Conservation (phyloP, 192 early-diverging fungal genomes). For the Gryganskiella cystojenkinii region DNA sequence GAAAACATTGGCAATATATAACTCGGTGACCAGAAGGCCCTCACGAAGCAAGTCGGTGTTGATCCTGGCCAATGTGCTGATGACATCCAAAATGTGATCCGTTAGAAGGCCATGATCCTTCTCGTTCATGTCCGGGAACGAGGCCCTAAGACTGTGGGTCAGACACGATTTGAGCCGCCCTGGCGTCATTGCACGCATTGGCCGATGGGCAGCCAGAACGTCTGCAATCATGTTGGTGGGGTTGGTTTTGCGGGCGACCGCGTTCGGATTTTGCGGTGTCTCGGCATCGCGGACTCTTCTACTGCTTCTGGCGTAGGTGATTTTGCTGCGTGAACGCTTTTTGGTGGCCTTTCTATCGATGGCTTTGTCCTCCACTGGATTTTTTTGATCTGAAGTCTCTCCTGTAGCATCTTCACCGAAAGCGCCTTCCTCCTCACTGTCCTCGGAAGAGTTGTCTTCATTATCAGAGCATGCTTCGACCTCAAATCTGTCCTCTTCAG, state of each 20-base stretch:
- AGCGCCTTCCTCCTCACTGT: slow-evolving; percentile 3
- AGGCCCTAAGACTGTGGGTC: slow-evolving; percentile 14
- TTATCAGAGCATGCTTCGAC: not conserved
- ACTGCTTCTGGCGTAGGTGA: slow-evolving; percentile 12
- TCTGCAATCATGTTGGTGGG: slow-evolving; percentile 24
- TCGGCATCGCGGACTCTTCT: slow-evolving; percentile 19
- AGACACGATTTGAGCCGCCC: slow-evolving; percentile 16
- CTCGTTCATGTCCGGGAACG: slow-evolving; percentile 17
- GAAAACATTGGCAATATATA: slow-evolving; percentile 22
- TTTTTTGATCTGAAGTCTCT: not conserved
- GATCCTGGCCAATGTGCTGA: slow-evolving; percentile 24
- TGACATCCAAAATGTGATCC: slow-evolving; percentile 12
- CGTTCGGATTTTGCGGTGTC: slow-evolving; percentile 5
- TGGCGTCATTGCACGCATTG: slow-evolving; percentile 28
- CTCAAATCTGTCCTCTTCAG: not conserved
- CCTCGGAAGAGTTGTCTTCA: too few relatives aligned
- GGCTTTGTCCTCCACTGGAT: not conserved
- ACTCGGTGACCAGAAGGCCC: slow-evolving; percentile 19
- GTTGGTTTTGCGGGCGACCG: slow-evolving; percentile 16
- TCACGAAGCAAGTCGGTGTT: slow-evolving; percentile 25
- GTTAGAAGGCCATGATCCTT: slow-evolving; percentile 12
- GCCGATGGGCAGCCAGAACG: slow-evolving; percentile 15
- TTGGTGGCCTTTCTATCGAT: slow-evolving; percentile 3
- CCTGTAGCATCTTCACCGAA: not conserved
- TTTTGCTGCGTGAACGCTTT: slow-evolving; percentile 5